Evolutionary conservation across 2,329 filamentous ascomycete species (phyloP).

Genomic region (Reticulascus tulasneorum): DNA sequence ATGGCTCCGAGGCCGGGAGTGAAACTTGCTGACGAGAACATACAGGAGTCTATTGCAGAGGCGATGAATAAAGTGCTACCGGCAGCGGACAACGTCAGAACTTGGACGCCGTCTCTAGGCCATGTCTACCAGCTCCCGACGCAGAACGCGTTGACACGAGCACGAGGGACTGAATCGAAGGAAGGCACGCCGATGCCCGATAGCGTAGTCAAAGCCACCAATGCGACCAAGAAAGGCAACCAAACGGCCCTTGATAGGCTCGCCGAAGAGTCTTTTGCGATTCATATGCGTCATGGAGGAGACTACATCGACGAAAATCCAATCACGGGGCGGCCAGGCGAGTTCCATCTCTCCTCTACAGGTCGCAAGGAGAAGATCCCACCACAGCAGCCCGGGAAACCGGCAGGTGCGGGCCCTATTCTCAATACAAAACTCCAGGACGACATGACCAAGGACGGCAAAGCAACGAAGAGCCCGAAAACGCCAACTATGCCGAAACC

Average conservation of each 20-base stretch:
- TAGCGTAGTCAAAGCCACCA: constrained; percentile 19
- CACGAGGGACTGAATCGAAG: constrained; percentile 29
- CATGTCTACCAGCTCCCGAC: constrained; percentile 44
- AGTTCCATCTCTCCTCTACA: constrained; percentile 61
- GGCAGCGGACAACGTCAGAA: constrained; percentile 44
- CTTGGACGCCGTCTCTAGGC: constrained; percentile 52
- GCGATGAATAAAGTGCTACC: constrained; percentile 51
- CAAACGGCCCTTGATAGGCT: constrained; percentile 39
- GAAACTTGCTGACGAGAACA: neutral
- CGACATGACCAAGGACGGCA: constrained; percentile 40
- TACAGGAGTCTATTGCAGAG: constrained; percentile 14
- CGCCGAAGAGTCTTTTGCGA: constrained; percentile 54
- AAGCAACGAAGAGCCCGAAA: constrained; percentile 40
- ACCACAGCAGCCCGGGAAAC: constrained; percentile 12
- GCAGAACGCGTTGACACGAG: constrained; percentile 15
- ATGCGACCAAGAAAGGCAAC: constrained; percentile 31
- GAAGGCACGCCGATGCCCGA: constrained; percentile 46
- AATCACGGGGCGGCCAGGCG: constrained; percentile 62
- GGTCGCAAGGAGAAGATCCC: constrained; percentile 45
- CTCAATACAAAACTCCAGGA: constrained; percentile 38
- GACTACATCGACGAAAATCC: constrained; percentile 67
- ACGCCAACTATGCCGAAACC: constrained; percentile 38
- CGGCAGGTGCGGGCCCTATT: too few relatives aligned
- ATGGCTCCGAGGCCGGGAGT: neutral
- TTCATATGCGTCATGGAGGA: constrained; percentile 56